These are phyloP conservation scores for Amanita muscaria DNA, from an alignment of 768 basidiomycete species.

Conservation along the genomic window DNA sequence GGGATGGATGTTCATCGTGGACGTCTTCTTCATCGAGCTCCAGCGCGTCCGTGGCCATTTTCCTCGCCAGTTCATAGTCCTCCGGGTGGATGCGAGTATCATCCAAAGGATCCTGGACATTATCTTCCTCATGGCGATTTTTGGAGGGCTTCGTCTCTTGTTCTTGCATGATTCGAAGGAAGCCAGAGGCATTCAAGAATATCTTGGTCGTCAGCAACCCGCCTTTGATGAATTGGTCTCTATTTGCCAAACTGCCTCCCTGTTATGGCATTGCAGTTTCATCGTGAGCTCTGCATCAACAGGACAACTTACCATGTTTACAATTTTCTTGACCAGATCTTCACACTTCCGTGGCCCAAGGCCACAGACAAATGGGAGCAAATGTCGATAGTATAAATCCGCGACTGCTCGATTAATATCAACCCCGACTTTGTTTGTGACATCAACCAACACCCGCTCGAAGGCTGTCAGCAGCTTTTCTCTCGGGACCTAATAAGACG, in stretches of 20 bases:
- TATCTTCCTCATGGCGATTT: constrained; percentile 58
- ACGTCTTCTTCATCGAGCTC: constrained; percentile 98
- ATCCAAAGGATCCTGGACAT: constrained; percentile 82
- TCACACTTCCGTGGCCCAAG: constrained; percentile 93
- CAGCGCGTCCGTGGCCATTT: constrained; percentile 96
- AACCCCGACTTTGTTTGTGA: constrained; percentile 88
- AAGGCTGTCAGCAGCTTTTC: constrained; percentile 78
- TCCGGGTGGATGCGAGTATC: constrained; percentile 94
- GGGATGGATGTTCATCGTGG: constrained; percentile 85
- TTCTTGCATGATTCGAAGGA: constrained; percentile 74
- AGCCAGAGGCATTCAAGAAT: constrained; percentile 89
- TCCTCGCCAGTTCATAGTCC: constrained; percentile 94
- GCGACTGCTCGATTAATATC: constrained; percentile 92
- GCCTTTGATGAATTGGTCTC: constrained; percentile 80
- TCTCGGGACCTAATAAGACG: constrained; percentile 52
- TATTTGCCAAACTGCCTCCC: constrained; percentile 84
- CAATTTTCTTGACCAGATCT: constrained; percentile 73
- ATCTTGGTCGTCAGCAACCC: constrained; percentile 77
- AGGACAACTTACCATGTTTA: constrained; percentile 47
- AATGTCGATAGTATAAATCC: constrained; percentile 80
- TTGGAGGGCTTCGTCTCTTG: constrained; percentile 49
- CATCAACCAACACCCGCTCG: constrained; percentile 83
- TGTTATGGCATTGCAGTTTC: constrained; percentile 21
- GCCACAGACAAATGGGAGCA: constrained; percentile 87
- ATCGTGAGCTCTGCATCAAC: constrained; percentile 5